Evolutionary conservation across 1,139 yeast genomes (phyloP), one percentile per base, ranked within the genome.

Genomic region (Yamadazyma dushanensis): DNA sequence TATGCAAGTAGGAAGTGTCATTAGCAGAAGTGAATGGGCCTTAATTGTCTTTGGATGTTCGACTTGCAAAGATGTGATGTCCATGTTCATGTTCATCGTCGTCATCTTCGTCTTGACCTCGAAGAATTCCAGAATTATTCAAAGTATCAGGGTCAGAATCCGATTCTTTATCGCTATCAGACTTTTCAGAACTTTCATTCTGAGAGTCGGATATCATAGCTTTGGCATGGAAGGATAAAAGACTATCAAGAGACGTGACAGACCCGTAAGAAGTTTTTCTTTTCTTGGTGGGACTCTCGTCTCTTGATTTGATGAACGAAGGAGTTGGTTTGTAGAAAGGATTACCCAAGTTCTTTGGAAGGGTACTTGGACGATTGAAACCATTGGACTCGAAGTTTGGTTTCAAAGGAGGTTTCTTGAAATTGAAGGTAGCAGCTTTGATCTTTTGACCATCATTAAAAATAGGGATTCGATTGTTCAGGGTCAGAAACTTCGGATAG

Each of bases 211-310:
- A 24, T n/a, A 18, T 14, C 15, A 25, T 15, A 19, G 14, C 21
- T 10, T 22, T 27, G n/a, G 21, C 20, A 23, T 34, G 26, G 18
- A 43, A 30, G 1, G 15, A 47, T 53, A 31, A 56, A 85, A 36
- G 55, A 66, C 8, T 63, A 86, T 37, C 97, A 88, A 57, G 89
- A 87, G 46, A 41, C 10, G 40, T 30, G 17, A 29, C 29, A 3
- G 44, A 39, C 22, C 36, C 31, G 8, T 37, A 28, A 8, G 46
- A 41, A 10, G 42, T 34, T 24, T 46, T 47, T n/a, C 50, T 25
- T 24, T 45, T 57, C 29, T 47, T 47, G 2, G 49, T 34, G 4
- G 51, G 50, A 20, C 47, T 43, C 15, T 36, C 38, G 10, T 35
- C 34, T 20, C 34, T 30, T 3, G 39, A 23, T 13, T 36, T 30